Evolutionary conservation across 306 rosid genomes (phyloP).

Genomic region (Urtica urens): DNA sequence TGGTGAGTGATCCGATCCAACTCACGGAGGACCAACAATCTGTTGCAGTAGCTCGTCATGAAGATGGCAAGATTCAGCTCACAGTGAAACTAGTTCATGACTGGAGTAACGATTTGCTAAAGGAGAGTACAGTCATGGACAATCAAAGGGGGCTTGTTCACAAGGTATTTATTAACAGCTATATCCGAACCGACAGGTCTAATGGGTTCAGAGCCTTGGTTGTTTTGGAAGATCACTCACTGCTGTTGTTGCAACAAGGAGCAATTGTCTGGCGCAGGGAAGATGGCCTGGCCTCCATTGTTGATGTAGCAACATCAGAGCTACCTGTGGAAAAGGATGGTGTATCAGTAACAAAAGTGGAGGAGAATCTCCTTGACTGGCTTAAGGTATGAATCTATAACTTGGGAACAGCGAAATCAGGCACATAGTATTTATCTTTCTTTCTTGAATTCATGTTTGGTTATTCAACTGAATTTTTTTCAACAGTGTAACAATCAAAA

Average conservation of each 20-base stretch:
- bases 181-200: constrained; percentile 78
- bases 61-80: constrained; percentile 45
- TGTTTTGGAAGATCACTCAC: constrained; percentile 94
- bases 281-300: constrained; percentile 93
- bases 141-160: constrained; percentile 57
- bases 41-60: constrained; percentile 62
- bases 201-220: constrained; percentile 85
- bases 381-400: constrained; percentile 47
- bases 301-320: constrained; percentile 73
- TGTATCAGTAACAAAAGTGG: constrained; percentile 86
- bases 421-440: too few relatives aligned
- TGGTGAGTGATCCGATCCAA: constrained; percentile 59
- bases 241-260: constrained; percentile 83
- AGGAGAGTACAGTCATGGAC: constrained; percentile 64
- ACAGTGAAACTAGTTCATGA: constrained; percentile 50
- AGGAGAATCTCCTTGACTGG: constrained; percentile 91
- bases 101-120: constrained; percentile 52
- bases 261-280: constrained; percentile 94
- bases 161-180: constrained; percentile 68
- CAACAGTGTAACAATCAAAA: too few relatives aligned
- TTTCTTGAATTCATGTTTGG: too few relatives aligned
- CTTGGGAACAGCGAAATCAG: not conserved
- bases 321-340: constrained; percentile 81
- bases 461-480: too few relatives aligned
- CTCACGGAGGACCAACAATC: constrained; percentile 65